Evolutionary conservation across 208 protist genomes (phyloP).

Genomic region (Leishmania major): DNA sequence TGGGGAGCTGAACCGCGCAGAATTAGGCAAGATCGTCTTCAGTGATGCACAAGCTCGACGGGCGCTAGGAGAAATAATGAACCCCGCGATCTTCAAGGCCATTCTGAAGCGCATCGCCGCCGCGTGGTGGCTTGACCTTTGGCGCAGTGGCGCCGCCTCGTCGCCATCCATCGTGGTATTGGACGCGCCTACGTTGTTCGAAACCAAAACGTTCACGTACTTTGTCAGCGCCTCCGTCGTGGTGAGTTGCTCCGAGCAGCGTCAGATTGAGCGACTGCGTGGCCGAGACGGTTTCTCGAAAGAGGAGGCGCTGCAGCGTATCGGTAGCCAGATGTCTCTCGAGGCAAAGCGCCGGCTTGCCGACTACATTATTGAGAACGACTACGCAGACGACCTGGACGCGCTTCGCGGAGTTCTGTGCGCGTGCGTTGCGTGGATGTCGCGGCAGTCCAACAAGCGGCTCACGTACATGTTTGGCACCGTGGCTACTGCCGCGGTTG

Average conservation of each 20-base stretch:
- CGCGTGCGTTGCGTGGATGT: conserved; percentile 72
- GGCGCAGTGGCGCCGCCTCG: conserved; percentile 12
- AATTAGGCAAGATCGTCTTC: conserved; percentile 82
- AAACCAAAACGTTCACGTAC: conserved; percentile 78
- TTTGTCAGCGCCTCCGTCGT: conserved; percentile 74
- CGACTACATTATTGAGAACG: conserved; percentile 81
- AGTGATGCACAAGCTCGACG: conserved; percentile 51
- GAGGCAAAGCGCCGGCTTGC: conserved; percentile 63
- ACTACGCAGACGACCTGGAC: conserved; percentile 36
- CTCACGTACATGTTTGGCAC: conserved; percentile 41
- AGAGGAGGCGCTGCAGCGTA: conserved; percentile 61
- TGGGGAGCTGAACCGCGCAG: conserved; percentile 66
- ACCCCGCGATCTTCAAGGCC: conserved; percentile 71
- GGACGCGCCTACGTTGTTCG: conserved; percentile 88
- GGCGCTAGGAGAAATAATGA: conserved; percentile 77
- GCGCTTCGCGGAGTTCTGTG: conserved; percentile 39
- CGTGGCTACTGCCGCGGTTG: conserved; percentile 11
- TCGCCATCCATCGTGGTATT: conserved; percentile 64
- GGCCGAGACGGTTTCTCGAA: conserved; percentile 50
- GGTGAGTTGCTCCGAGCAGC: conserved; percentile 61
- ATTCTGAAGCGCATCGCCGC: conserved; percentile 57
- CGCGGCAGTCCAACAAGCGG: conserved; percentile 32
- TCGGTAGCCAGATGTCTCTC: conserved; percentile 82
- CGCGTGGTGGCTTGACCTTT: conserved; percentile 63
- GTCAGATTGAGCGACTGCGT: conserved; percentile 67